Evolutionary conservation across 331 rosid genomes (phyloP).

Genomic region (Stylosanthes scabra): DNA sequence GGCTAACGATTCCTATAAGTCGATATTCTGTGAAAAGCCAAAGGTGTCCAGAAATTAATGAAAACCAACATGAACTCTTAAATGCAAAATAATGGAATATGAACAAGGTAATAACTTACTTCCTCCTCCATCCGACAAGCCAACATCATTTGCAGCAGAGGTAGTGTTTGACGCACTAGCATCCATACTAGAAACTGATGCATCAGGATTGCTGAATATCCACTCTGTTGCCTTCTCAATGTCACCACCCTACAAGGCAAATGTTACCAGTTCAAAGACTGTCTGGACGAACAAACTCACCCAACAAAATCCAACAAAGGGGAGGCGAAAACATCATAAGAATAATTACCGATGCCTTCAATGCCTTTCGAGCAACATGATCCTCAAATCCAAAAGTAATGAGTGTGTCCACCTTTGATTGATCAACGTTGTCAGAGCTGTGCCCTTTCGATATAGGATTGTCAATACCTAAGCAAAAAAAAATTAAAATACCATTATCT

Average conservation of each 20-base stretch:
- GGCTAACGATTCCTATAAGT: constrained; percentile 90
- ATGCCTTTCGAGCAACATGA: constrained; percentile 78
- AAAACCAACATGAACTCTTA: not conserved
- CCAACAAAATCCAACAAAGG: not conserved
- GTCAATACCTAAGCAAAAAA: constrained; percentile 64
- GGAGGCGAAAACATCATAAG: not conserved
- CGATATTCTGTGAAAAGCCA: constrained; percentile 65
- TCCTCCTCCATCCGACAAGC: constrained; percentile 92
- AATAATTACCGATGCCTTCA: constrained; percentile 75
- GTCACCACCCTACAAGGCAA: constrained; percentile 72
- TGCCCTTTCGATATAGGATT: constrained; percentile 66
- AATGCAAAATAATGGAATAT: not conserved
- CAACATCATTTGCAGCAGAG: constrained; percentile 48
- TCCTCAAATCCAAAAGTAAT: constrained; percentile 94
- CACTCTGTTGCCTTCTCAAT: constrained; percentile 99
- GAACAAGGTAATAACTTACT: constrained; percentile 62
- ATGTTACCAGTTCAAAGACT: constrained; percentile 12
- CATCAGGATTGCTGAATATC: constrained; percentile 91
- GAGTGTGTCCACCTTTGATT: constrained; percentile 77
- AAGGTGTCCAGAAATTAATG: not conserved
- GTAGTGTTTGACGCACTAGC: constrained; percentile 59
- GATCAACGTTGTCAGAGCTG: constrained; percentile 59
- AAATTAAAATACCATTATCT: constrained; percentile 25
- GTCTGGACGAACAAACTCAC: not conserved
- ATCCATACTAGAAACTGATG: constrained; percentile 67